Base-by-base conservation (phyloP, 768 basidiomycete genomes). In the Gymnopilus dilepis region DNA sequence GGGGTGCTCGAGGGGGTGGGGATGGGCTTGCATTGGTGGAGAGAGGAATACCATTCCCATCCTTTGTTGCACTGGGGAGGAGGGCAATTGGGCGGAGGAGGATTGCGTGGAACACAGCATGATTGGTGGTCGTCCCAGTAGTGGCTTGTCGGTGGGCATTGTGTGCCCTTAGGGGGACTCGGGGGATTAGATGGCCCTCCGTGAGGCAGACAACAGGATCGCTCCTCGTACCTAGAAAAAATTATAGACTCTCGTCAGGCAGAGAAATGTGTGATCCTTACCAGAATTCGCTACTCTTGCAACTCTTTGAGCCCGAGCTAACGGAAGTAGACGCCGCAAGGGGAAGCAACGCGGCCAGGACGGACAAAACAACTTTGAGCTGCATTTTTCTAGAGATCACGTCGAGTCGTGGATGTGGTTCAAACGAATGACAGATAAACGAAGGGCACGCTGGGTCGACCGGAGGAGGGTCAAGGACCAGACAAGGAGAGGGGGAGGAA, bases 71-170 rank as follows among this genome's bases (percentile, higher is more conserved):
- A 88, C 60, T 83, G 77, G 43, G 86, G 85, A n/a, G 78, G 72
- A 34, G 84, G 82, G 21, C 72, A 72, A 63, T 74, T 73, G 6
- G 71, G 60, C 30, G 75, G 70, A 34, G 74, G 72, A 15, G 81
- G 82, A 62, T 79, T 67, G 48, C 72, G 72, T 56, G 87, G 86
- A 24, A 82, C 78, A 69, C 86, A 88, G 75, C 84, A 87, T 21
- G 77, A 73, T 66, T 82, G 76, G 22, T 71, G 72, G 4, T 63
- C 55, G 61, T 75, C 71, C 85, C 85, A 87, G 68, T 83, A 84
- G 73, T 83, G 81, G 40, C 69, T 74, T 52, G 71, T 73, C 22
- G 78, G 75, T 34, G 84, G 85, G 72, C 84, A 84, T 12, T 74
- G 62, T 24, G 71, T 76, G 48, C 79, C 82, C 43, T 74, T 73